Percentiles rank a stretch among this genome's conserved stretches.
Conservation (phyloP, 2,329 filamentous ascomycete species). For the Rhexocercosporidium sp. region DNA sequence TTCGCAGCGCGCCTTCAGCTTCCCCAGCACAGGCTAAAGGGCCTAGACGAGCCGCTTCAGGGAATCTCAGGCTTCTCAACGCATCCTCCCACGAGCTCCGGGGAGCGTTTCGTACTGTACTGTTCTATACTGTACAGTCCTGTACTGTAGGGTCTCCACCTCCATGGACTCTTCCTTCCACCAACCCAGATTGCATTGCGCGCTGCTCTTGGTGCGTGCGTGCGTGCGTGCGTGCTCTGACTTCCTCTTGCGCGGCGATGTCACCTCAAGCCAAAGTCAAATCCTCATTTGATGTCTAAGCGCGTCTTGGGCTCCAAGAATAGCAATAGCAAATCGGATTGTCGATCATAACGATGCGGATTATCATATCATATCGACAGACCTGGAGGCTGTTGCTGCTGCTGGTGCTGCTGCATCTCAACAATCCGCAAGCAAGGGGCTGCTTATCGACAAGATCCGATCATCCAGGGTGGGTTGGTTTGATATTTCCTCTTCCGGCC, state of each 20-base stretch:
- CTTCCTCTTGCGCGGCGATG: background rate
- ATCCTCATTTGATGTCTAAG: conserved; percentile 6
- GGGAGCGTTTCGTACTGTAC: no score
- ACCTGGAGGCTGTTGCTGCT: background rate
- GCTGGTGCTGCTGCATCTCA: background rate
- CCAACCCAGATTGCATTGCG: background rate
- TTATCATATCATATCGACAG: background rate
- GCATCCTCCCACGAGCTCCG: no score
- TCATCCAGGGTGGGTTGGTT: no score
- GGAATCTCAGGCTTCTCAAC: no score
- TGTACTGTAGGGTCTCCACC: background rate
- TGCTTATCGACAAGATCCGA: background rate
- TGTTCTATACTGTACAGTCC: no score
- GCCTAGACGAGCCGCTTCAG: no score
- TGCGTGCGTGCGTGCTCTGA: background rate
- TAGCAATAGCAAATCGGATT: background rate
- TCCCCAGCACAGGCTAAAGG: no score
- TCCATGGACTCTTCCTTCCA: background rate
- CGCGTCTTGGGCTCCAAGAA: background rate
- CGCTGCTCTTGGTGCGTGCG: no score
- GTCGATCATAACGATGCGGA: background rate
- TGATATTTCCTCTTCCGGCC: background rate
- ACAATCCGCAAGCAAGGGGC: background rate
- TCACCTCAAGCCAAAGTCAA: background rate
- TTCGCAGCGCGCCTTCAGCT: no score